Base-by-base conservation (phyloP, 2,329 filamentous ascomycete genomes). In the Gyromitra esculenta region DNA sequence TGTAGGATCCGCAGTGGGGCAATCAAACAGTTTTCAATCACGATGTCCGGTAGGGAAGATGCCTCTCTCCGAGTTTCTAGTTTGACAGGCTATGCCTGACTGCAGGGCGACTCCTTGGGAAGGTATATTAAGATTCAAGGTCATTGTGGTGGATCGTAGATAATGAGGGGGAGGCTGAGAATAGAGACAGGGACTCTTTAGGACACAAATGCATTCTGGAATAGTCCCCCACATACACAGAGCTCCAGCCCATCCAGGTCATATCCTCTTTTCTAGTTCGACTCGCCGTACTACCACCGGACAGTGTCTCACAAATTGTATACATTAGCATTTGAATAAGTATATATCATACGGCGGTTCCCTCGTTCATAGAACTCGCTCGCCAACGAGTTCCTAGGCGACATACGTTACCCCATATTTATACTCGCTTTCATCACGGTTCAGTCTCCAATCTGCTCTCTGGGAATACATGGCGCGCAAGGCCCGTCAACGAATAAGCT, bases 401-500 rank as follows among this genome's bases (percentile, higher is more conserved):
- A 56, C 37, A 37, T 45, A 56, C 52, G 56, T 35, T 25, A 25
- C 41, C 37, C 57, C 37, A 75, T 63, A 74, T 68, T 69, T 56
- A 48, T 11, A 56, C 31, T 15, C 35, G 41, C 43, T 41, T 48
- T 66, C 57, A n/a, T 56, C 57, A 59, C 41, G 52, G 18, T n/a
- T 54, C 21, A 31, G 37, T 50, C 56, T 21, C 35, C 31, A 41
- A 48, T 18, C 9, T 57, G 13, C 21, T n/a, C 56, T 37, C 39
- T 56, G 45, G 65, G 45, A 64, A 59, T 31, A 62, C 48, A 91
- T 91, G 89, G 89, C 89, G 82, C 90, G 89, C 83, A 91, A 91
- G 85, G 87, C 87, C 82, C 89, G 88, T 83, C 90, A 91, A 84
- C 88, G 89, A 84, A 90, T 91, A 84, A 90, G 89, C 83, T 91